A percentile compares a stretch with the other conserved stretches of the same genome.
phyloP scores from a whole-genome alignment of 768 basidiomycete genomes.

The Suillus occidentalis region DNA sequence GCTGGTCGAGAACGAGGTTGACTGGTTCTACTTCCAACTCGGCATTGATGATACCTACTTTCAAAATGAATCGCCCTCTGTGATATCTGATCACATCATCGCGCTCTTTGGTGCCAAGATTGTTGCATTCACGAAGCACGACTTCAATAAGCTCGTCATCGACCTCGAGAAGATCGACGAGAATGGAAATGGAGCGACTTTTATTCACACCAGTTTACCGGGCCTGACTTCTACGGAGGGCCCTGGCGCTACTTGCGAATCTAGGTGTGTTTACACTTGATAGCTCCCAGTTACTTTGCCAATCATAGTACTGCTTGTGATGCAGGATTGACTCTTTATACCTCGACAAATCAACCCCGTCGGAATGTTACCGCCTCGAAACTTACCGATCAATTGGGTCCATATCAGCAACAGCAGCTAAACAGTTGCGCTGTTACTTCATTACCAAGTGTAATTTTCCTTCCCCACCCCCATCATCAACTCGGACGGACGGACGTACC shows the following conservation, averaged over 20 bases:
- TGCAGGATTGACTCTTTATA: constrained; percentile 86
- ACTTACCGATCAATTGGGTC: constrained; percentile 91
- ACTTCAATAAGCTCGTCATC: constrained; percentile 85
- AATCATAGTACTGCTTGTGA: constrained; percentile 10
- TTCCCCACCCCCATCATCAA: constrained; percentile 38
- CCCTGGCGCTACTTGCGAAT: constrained; percentile 86
- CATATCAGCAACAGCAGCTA: constrained; percentile 81
- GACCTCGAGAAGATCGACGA: constrained; percentile 92
- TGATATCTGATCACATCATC: constrained; percentile 86
- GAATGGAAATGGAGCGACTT: constrained; percentile 83
- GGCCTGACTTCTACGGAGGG: constrained; percentile 82
- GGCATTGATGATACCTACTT: constrained; percentile 94
- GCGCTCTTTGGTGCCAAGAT: constrained; percentile 96
- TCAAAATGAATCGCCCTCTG: constrained; percentile 62
- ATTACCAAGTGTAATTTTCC: constrained; percentile 87
- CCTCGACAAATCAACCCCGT: constrained; percentile 77
- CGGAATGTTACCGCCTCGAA: constrained; percentile 87
- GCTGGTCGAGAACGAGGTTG: constrained; percentile 84
- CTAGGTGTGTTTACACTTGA: constrained; percentile 46
- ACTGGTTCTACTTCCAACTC: constrained; percentile 93
- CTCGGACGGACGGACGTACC: constrained; percentile 57
- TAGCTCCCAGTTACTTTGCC: neutral
- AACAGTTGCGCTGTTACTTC: constrained; percentile 97
- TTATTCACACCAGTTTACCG: constrained; percentile 88
- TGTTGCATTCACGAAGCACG: constrained; percentile 91